Evolutionary conservation across 129 eudicot species (phyloP).

Genomic region (sunflower (Helianthus annuus)): HanXRQr2.0-SUNRISE NC_035445.2:29040157-29040656

Average conservation of each 20-base stretch:
- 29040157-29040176: not conserved
- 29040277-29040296: conserved; percentile 41
- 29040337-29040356: conserved; percentile 46
- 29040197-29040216: not conserved
- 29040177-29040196: not conserved
- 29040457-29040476: not conserved
- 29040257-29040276: not conserved
- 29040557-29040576: conserved; percentile 66
- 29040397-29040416: conserved; percentile 14
- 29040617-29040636: conserved; percentile 75
- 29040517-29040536: conserved; percentile 62
- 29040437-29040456: not conserved
- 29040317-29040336: conserved; percentile 71
- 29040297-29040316: conserved; percentile 68
- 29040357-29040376: conserved; percentile 50
- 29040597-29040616: conserved; percentile 60
- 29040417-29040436: not conserved
- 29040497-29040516: not conserved
- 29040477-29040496: not conserved
- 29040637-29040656: conserved; percentile 11
- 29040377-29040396: conserved; percentile 70
- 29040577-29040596: conserved; percentile 54
- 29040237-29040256: not conserved
- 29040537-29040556: conserved; percentile 81
- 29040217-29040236: not conserved